Percentiles rank a stretch among this genome's conserved stretches.
phyloP scores from a whole-genome alignment of 768 basidiomycete species.

The Suillus subaureus region DNA sequence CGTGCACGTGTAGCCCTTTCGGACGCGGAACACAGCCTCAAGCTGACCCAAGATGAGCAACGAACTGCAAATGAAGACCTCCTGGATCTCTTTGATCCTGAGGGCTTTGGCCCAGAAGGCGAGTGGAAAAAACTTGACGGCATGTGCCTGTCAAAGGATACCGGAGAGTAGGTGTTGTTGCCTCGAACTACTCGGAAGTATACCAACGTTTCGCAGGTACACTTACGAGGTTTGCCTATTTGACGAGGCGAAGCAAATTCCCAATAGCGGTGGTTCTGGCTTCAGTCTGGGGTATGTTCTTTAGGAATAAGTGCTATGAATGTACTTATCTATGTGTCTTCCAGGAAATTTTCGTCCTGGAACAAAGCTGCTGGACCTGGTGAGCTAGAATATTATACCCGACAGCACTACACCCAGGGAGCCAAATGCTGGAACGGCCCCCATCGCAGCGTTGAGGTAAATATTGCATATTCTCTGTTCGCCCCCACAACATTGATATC shows the following conservation, averaged over 20 bases:
- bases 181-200: background rate
- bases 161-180: slow-evolving; percentile 80
- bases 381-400: slow-evolving; percentile 73
- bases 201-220: slow-evolving; percentile 55
- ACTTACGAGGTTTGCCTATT: slow-evolving; percentile 95
- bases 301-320: background rate
- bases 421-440: slow-evolving; percentile 98
- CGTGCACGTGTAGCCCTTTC: slow-evolving; percentile 63
- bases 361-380: slow-evolving; percentile 61
- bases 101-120: slow-evolving; percentile 76
- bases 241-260: slow-evolving; percentile 84
- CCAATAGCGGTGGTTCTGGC: slow-evolving; percentile 72
- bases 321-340: slow-evolving; percentile 9
- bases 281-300: slow-evolving; percentile 80
- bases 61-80: slow-evolving; percentile 59
- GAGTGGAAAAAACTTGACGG: slow-evolving; percentile 97
- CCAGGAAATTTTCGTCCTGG: slow-evolving; percentile 81
- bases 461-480: slow-evolving; percentile 20
- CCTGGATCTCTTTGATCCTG: slow-evolving; percentile 61
- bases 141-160: slow-evolving; percentile 75
- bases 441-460: slow-evolving; percentile 77
- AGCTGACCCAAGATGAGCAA: slow-evolving; percentile 52
- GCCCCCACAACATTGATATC: slow-evolving; percentile 10
- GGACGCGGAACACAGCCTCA: slow-evolving; percentile 64
- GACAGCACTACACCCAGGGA: slow-evolving; percentile 82